These are phyloP conservation scores for Sarocladium strictum DNA, from an alignment of 2,329 filamentous ascomycete genomes.

Conservation along the genomic window DNA sequence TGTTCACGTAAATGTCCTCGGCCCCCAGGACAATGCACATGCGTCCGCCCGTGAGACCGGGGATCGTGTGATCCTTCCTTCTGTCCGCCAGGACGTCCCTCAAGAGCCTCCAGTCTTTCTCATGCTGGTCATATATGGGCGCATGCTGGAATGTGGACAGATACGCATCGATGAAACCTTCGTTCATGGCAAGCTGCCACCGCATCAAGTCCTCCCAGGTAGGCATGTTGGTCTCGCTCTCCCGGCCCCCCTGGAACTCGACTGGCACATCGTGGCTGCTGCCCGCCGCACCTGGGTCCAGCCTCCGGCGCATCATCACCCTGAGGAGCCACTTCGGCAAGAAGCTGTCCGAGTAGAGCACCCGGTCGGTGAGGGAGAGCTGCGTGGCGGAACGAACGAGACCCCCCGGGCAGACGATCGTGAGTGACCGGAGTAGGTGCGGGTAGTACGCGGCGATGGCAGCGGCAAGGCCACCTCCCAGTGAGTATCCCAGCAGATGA, in stretches of 20 bases:
- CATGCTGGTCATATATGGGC: conserved; percentile 57
- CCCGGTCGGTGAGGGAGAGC: conserved; percentile 52
- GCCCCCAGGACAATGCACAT: conserved; percentile 62
- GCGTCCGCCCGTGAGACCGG: conserved; percentile 37
- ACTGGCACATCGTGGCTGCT: conserved; percentile 30
- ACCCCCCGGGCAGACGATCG: conserved; percentile 63
- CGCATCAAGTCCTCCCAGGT: conserved; percentile 50
- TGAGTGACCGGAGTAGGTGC: conserved; percentile 53
- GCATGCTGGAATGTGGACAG: conserved; percentile 64
- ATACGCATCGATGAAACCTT: conserved; percentile 64
- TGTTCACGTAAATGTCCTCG: conserved; percentile 61
- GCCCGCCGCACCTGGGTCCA: conserved; percentile 36
- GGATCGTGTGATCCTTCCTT: conserved; percentile 18
- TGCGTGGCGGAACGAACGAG: conserved; percentile 55
- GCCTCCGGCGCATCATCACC: conserved; percentile 42
- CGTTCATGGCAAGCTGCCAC: conserved; percentile 64
- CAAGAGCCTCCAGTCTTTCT: conserved; percentile 54
- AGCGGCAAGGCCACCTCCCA: conserved; percentile 69
- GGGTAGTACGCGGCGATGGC: conserved; percentile 67
- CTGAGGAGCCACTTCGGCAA: conserved; percentile 55
- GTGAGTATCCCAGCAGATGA: conserved; percentile 70
- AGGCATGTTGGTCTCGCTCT: conserved; percentile 31
- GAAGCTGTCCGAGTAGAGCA: conserved; percentile 56
- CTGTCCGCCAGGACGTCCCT: conserved; percentile 40
- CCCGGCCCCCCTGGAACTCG: conserved; percentile 28